A percentile compares a stretch with the other conserved stretches of the same genome.
Conservation (phyloP, 2,329 filamentous ascomycete genomes). For the Neonectria hederae region DNA sequence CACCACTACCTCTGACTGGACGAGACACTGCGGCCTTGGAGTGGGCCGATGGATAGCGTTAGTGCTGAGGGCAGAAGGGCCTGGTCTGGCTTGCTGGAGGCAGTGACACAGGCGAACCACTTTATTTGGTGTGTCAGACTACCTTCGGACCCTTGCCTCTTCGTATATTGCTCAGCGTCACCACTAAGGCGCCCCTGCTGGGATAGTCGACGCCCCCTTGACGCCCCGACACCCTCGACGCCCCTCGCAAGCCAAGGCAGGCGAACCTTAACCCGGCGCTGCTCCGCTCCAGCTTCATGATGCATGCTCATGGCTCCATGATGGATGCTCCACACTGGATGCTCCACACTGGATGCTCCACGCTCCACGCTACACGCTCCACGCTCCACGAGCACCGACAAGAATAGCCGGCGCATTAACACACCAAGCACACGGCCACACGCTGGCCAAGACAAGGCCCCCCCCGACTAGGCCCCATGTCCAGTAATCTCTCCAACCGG, state of each 20-base stretch:
- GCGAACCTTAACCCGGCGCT: constrained; percentile 45
- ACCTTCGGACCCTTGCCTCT: constrained; percentile 52
- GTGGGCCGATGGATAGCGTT: constrained; percentile 46
- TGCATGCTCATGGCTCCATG: not conserved
- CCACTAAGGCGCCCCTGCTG: constrained; percentile 46
- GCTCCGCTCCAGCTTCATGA: not conserved
- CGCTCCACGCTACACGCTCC: constrained; percentile 18
- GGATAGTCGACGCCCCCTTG: constrained; percentile 42
- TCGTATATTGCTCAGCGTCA: constrained; percentile 62
- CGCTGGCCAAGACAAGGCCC: constrained; percentile 47
- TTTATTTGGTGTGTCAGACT: constrained; percentile 61
- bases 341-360: constrained; percentile 24
- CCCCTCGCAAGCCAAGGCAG: constrained; percentile 34
- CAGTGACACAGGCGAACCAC: constrained; percentile 46
- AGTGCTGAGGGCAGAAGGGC: constrained; percentile 39
- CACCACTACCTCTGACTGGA: constrained; percentile 33
- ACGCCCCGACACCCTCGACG: constrained; percentile 21
- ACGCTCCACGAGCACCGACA: constrained; percentile 45
- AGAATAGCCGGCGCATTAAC: constrained; percentile 57
- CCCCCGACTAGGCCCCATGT: constrained; percentile 42
- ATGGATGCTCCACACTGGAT: not conserved
- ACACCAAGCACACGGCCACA: constrained; percentile 16
- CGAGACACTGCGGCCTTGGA: constrained; percentile 32
- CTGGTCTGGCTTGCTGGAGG: constrained; percentile 27
- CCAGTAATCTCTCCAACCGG: constrained; percentile 47